phyloP scores from a whole-genome alignment of 2,329 filamentous ascomycete species.

The Aquanectria penicillioides region DNA sequence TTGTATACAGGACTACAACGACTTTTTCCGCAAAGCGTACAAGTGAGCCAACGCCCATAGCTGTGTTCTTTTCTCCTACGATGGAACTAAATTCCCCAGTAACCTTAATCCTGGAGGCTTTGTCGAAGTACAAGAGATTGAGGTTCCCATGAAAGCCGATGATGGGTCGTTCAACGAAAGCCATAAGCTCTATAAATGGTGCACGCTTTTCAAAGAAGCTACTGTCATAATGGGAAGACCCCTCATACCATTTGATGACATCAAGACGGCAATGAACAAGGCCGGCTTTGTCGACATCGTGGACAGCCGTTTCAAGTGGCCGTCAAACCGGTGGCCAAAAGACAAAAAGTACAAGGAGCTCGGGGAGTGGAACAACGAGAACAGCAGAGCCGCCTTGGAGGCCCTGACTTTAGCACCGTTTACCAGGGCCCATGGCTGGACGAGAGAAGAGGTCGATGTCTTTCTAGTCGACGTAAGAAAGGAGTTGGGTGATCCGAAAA shows the following conservation, averaged over 20 bases:
- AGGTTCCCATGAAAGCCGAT: slow-evolving; percentile 28
- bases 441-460: slow-evolving; percentile 31
- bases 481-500: slow-evolving; percentile 32
- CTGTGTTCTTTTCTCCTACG: rapidly evolving
- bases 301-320: slow-evolving; percentile 58
- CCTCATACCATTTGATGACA: slow-evolving; percentile 32
- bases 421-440: slow-evolving; percentile 39
- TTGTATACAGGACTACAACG: neutral
- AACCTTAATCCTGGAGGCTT: slow-evolving; percentile 29
- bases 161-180: slow-evolving; percentile 31
- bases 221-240: slow-evolving; percentile 42
- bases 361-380: slow-evolving; percentile 45
- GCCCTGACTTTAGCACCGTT: slow-evolving; percentile 43
- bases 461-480: slow-evolving; percentile 36
- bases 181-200: slow-evolving; percentile 36
- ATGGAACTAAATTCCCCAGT: neutral
- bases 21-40: neutral
- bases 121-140: slow-evolving; percentile 33
- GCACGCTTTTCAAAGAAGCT: slow-evolving; percentile 40
- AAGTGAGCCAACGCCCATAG: neutral
- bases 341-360: slow-evolving; percentile 61
- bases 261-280: slow-evolving; percentile 50
- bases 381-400: slow-evolving; percentile 39
- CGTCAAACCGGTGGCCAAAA: slow-evolving; percentile 60
- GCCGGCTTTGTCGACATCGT: slow-evolving; percentile 62